These are phyloP conservation scores for Phragmites australis DNA, from an alignment of 176 grass and related monocot species.

Conservation along the genomic window DNA sequence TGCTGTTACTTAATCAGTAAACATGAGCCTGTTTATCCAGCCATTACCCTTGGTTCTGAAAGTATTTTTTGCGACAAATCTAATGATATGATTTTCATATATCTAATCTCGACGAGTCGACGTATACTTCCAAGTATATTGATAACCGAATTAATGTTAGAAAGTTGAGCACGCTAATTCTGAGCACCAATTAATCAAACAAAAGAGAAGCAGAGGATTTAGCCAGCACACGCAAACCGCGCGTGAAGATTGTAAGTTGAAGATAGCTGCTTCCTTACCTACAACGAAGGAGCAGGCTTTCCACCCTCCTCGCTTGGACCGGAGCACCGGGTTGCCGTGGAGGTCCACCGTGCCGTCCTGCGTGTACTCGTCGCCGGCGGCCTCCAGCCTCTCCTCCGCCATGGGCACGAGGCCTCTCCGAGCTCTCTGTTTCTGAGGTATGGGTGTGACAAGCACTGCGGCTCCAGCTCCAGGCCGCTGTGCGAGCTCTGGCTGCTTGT, in stretches of 20 bases:
- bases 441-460: background rate
- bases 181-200: too few relatives aligned
- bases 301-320: conserved; percentile 80
- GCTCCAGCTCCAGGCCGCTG: background rate
- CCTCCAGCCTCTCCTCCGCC: conserved; percentile 48
- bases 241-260: too few relatives aligned
- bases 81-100: background rate
- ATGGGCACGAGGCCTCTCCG: conserved; percentile 46
- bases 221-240: background rate
- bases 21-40: background rate
- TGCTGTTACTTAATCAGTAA: background rate
- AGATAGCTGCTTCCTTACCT: conserved; percentile 42
- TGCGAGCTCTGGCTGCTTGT: background rate
- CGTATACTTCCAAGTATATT: too few relatives aligned
- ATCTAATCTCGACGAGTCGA: too few relatives aligned
- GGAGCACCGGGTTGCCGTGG: conserved; percentile 74
- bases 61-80: background rate
- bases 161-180: background rate
- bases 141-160: too few relatives aligned
- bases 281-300: conserved; percentile 86
- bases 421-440: background rate
- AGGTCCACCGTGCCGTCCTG: conserved; percentile 88
- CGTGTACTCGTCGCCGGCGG: conserved; percentile 60
- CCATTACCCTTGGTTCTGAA: background rate
- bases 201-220: background rate